Conservation (phyloP, 140 eudicot genomes). For the Ambrosia hybrid region DNA sequence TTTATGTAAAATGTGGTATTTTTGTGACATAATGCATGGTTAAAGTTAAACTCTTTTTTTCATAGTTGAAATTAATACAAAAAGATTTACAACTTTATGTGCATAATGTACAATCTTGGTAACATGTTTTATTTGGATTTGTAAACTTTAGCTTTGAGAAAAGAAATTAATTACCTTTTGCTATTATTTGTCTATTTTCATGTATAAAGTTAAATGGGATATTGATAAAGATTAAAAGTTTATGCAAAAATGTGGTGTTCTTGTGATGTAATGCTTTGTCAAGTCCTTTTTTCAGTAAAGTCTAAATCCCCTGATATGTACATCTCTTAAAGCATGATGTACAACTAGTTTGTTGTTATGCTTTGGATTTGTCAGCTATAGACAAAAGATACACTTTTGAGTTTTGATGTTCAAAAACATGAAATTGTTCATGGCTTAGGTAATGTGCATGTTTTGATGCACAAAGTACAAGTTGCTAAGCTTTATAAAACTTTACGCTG, state of each 20-base stretch:
- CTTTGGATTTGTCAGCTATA: neutral
- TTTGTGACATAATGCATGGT: neutral
- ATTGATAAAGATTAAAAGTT: constrained; percentile 20
- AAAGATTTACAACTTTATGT: neutral
- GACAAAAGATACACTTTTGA: neutral
- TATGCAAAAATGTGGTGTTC: constrained; percentile 15
- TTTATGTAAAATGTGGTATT: constrained; percentile 22
- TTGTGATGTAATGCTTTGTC: constrained; percentile 22
- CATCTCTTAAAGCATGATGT: constrained; percentile 27
- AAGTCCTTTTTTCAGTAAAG: constrained; percentile 6
- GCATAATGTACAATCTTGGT: constrained; percentile 17
- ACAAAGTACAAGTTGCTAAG: constrained; percentile 15
- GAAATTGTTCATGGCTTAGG: neutral
- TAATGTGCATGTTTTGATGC: constrained; percentile 5
- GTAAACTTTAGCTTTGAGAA: neutral
- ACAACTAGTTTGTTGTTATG: constrained; percentile 12
- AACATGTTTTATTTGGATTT: constrained; percentile 2
- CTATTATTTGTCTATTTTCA: neutral
- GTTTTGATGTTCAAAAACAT: neutral
- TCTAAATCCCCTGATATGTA: constrained; percentile 4
- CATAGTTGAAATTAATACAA: neutral
- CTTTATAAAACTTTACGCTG: neutral
- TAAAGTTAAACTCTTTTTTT: no score
- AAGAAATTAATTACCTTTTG: neutral
- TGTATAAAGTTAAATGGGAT: constrained; percentile 15